These are phyloP conservation scores for Pyrus hybrid DNA, from an alignment of 331 rosid species.

Conservation along the genomic window DNA sequence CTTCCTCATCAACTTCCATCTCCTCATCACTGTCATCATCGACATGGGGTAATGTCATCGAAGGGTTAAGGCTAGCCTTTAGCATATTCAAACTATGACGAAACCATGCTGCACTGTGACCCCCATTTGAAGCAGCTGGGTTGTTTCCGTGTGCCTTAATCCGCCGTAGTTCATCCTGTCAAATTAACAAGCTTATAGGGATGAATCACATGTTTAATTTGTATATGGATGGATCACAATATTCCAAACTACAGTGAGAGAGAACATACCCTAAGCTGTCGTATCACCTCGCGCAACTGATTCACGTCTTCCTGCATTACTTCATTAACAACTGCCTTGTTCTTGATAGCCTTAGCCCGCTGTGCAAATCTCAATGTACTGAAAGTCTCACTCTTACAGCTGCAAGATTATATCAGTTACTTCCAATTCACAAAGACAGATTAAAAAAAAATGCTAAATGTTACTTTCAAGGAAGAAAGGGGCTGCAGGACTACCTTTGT, in stretches of 20 bases:
- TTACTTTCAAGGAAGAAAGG: not conserved
- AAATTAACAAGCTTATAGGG: slow-evolving; percentile 15
- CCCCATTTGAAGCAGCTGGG: slow-evolving; percentile 55
- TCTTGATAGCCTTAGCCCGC: slow-evolving; percentile 92
- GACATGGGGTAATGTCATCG: slow-evolving; percentile 31
- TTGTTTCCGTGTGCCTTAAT: slow-evolving; percentile 58
- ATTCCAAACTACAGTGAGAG: not conserved
- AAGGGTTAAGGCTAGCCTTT: slow-evolving; percentile 60
- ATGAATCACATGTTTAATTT: slow-evolving; percentile 1
- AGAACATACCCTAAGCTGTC: slow-evolving; percentile 79
- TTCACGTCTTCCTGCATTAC: slow-evolving; percentile 82
- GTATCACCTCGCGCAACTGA: slow-evolving; percentile 85
- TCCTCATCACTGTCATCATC: slow-evolving; percentile 94
- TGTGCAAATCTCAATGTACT: slow-evolving; percentile 98
- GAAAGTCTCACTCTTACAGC: slow-evolving; percentile 92
- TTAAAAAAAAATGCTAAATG: not conserved
- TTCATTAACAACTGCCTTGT: slow-evolving; percentile 97
- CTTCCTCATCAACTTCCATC: slow-evolving; percentile 95
- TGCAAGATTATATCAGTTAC: slow-evolving; percentile 31
- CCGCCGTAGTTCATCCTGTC: slow-evolving; percentile 88
- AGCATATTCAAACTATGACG: slow-evolving; percentile 73
- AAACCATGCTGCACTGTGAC: slow-evolving; percentile 87
- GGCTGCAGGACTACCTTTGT: slow-evolving; percentile 51
- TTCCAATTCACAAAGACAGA: slow-evolving; percentile 8
- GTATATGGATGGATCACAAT: slow-evolving; percentile 6